Conservation (phyloP, 1,284 basidiomycete species). For the Ustilago shanxiensis region DNA sequence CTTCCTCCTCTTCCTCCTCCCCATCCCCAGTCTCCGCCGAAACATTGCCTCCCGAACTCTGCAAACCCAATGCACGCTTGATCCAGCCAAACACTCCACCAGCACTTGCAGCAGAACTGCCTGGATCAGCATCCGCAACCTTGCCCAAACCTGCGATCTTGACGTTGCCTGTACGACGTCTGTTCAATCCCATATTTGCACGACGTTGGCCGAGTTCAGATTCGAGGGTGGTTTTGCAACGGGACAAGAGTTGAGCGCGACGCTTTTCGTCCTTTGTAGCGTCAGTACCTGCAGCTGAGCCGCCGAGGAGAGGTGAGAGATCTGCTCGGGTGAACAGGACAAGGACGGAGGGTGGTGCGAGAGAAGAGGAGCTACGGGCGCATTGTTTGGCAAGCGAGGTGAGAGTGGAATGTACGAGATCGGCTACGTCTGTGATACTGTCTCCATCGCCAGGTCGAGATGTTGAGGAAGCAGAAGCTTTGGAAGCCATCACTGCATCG, state of each 20-base stretch:
- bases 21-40: slow-evolving; percentile 29
- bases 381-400: slow-evolving; percentile 49
- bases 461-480: slow-evolving; percentile 31
- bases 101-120: not conserved
- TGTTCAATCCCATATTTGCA: slow-evolving; percentile 56
- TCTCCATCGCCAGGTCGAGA: slow-evolving; percentile 25
- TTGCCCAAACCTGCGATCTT: slow-evolving; percentile 62
- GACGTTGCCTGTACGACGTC: slow-evolving; percentile 40
- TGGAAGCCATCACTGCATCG: slow-evolving; percentile 63
- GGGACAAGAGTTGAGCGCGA: slow-evolving; percentile 56
- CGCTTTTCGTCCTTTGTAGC: slow-evolving; percentile 56
- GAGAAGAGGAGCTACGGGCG: slow-evolving; percentile 3
- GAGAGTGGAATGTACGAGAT: slow-evolving; percentile 60
- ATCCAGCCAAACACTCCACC: slow-evolving; percentile 51
- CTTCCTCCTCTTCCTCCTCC: slow-evolving; percentile 58
- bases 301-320: slow-evolving; percentile 61
- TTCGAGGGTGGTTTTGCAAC: slow-evolving; percentile 61
- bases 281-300: slow-evolving; percentile 41
- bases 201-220: slow-evolving; percentile 56
- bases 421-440: slow-evolving; percentile 50
- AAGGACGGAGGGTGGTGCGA: slow-evolving; percentile 53
- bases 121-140: slow-evolving; percentile 41
- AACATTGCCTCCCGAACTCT: not conserved
- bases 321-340: slow-evolving; percentile 66
- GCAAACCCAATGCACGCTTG: slow-evolving; percentile 38